Conservation (phyloP, 306 rosid genomes). For the Casuarina equisetifolia region DNA sequence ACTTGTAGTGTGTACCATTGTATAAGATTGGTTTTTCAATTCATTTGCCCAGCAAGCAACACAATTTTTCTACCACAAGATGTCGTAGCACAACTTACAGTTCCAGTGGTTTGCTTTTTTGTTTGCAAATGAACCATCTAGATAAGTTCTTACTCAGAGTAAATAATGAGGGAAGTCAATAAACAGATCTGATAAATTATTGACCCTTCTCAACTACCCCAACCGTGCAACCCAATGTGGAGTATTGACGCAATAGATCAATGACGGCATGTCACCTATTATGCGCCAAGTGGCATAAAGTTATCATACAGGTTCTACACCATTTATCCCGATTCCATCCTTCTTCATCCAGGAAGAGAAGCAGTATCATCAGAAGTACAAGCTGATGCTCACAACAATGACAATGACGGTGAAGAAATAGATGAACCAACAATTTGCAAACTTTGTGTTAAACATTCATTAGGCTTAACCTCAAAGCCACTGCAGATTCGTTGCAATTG, state of each 20-base stretch:
- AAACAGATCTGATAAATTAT: background rate
- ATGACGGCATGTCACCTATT: background rate
- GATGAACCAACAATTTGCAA: background rate
- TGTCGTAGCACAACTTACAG: background rate
- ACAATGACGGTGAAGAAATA: background rate
- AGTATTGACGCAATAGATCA: background rate
- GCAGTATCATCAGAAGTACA: background rate
- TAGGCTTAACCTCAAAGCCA: constrained; percentile 1
- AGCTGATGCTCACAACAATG: background rate
- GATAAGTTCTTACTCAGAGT: background rate
- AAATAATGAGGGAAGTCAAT: background rate
- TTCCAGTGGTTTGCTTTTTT: background rate
- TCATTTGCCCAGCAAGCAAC: background rate
- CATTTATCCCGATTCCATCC: background rate
- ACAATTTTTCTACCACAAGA: background rate
- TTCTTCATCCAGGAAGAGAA: background rate
- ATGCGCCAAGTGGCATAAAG: background rate
- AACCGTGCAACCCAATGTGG: constrained; percentile 1
- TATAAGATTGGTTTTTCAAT: background rate
- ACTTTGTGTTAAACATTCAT: background rate
- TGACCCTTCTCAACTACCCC: constrained; percentile 1
- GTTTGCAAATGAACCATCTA: background rate
- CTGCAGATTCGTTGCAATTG: constrained; percentile 5
- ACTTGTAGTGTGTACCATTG: background rate
- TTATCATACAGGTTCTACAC: background rate